These are phyloP conservation scores for Geotrichum klebahnii DNA, from an alignment of 1,139 yeast species.

Conservation along the genomic window DNA sequence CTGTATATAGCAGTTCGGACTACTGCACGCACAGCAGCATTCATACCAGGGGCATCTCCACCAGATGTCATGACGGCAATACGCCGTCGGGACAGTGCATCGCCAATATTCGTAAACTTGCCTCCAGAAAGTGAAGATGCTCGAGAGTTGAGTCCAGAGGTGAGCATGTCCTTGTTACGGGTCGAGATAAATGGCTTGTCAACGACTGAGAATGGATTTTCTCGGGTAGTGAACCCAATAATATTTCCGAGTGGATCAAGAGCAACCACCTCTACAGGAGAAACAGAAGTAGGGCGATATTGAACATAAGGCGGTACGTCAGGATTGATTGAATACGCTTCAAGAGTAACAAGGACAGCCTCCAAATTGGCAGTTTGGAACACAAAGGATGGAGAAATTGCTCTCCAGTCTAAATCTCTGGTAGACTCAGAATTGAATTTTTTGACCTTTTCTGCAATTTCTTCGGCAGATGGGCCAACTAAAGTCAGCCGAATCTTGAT, in stretches of 20 bases:
- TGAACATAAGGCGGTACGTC: slow-evolving; percentile 29
- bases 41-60: slow-evolving; percentile 99
- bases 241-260: slow-evolving; percentile 60
- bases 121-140: slow-evolving; percentile 4
- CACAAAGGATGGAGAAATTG: slow-evolving; percentile 36
- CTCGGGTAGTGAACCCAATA: slow-evolving; percentile 51
- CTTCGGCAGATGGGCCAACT: slow-evolving; percentile 29
- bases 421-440: slow-evolving; percentile 25
- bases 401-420: slow-evolving; percentile 40
- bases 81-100: slow-evolving; percentile 41
- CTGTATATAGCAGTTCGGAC: slow-evolving; percentile 82
- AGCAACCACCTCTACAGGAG: slow-evolving; percentile 46
- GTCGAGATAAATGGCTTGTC: slow-evolving; percentile 20
- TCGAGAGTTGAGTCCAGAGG: slow-evolving; percentile 8
- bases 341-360: slow-evolving; percentile 20
- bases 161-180: slow-evolving; percentile 10
- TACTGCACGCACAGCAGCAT: slow-evolving; percentile 89
- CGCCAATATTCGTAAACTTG: slow-evolving; percentile 8
- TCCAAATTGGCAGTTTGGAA: slow-evolving; percentile 34
- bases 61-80: slow-evolving; percentile 97
- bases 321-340: slow-evolving; percentile 18
- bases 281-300: slow-evolving; percentile 37
- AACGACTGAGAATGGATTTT: slow-evolving; percentile 36
- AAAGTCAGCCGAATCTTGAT: slow-evolving; percentile 36
- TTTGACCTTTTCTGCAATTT: slow-evolving; percentile 23